Base-by-base conservation (phyloP, 768 basidiomycete genomes). In the Mycena indigotica region DNA sequence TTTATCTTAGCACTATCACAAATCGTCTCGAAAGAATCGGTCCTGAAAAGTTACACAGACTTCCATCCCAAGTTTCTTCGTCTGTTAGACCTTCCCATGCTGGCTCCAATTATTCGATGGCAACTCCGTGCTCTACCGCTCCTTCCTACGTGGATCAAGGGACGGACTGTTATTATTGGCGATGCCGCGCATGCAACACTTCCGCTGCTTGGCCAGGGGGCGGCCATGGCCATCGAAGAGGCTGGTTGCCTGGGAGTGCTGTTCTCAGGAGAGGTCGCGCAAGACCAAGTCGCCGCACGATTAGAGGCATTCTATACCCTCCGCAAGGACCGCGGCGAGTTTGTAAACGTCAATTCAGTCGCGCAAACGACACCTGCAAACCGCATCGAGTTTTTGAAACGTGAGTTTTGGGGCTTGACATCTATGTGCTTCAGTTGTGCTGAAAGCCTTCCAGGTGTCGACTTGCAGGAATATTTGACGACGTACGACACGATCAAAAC, bases 191-290 rank as follows among this genome's bases (percentile, higher is more conserved):
- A 70, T 40, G 69, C 59, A 0, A 70, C 68, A 35, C 57, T 62
- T 0, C 67, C 69, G 5, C 55, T 67, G 21, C 46, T 66, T 16
- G 69, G 63, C 4, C 64, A 66, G 40, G 67, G 69, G 8, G 65
- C 64, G 8, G 69, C 66, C 13, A 67, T 69, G 55, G 70, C 67
- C 15, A 57, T 68, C 29, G 70, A 71, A 48, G 67, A 62, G 16
- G 63, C 53, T 1, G 60, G 13, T 15, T 10, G 49, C 19, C 54
- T 62, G 5, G 61, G 45, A n/a, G 26, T 44, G 8, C 25, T 62
- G 29, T 29, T 62, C 39, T 54, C 61, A 0, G 17, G 25, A 1
- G 61, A 57, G 17, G 58, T 51, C 1, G 52, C 53, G 4, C 39
- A 13, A 8, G 56, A 52, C 3, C 51, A 62, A 6, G 45, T 62